These are phyloP conservation scores for Lavandula angustifolia DNA, from an alignment of 257 asterid genomes.

Conservation along the genomic window DNA sequence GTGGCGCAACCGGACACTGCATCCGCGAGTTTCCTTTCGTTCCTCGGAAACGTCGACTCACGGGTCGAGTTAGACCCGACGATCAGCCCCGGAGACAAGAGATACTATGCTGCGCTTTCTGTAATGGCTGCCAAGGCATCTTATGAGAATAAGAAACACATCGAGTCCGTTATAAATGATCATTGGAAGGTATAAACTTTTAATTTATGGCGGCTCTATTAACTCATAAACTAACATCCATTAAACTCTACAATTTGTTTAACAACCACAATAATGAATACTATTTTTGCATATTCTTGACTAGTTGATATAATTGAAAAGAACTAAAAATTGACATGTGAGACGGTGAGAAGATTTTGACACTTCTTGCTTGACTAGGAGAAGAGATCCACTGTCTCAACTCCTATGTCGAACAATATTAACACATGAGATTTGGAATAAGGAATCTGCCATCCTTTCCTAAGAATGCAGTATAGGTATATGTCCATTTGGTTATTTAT, in stretches of 20 bases:
- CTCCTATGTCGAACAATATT: too few species aligned
- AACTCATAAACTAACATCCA: too few species aligned
- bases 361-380: too few species aligned
- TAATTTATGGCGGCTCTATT: background rate
- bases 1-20: background rate
- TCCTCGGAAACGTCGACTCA: constrained; percentile 40
- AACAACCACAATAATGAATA: too few species aligned
- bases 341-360: too few species aligned
- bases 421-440: too few species aligned
- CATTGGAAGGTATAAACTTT: constrained; percentile 45
- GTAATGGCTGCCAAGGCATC: constrained; percentile 57
- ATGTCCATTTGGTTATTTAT: background rate
- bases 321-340: too few species aligned
- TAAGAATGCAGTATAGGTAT: too few species aligned
- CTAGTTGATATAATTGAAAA: too few species aligned
- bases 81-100: constrained; percentile 27
- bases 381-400: too few species aligned
- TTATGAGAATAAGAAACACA: constrained; percentile 45
- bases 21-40: background rate
- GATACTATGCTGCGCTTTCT: constrained; percentile 46
- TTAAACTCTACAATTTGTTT: too few species aligned
- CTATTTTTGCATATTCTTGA: too few species aligned
- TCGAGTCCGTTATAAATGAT: constrained; percentile 33
- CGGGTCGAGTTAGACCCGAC: constrained; percentile 33
- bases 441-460: background rate